These are phyloP conservation scores for Hypoxylon sp. DNA, from an alignment of 2,329 filamentous ascomycete species.

Conservation along the genomic window DNA sequence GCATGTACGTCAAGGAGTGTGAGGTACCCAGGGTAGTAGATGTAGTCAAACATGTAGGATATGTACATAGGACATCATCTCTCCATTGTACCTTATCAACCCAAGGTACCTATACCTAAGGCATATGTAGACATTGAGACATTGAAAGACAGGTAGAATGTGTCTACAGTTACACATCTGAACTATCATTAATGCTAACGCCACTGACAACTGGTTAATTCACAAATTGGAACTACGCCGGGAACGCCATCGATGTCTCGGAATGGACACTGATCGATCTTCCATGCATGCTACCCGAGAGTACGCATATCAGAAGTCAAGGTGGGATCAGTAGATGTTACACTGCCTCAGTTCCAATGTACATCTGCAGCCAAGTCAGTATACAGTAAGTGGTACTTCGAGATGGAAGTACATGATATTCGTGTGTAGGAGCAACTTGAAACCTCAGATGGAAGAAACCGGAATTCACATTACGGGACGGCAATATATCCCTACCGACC, in stretches of 20 bases:
- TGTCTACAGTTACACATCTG: not conserved
- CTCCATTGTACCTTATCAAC: not conserved
- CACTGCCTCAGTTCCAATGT: conserved; percentile 25
- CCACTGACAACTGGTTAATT: conserved; percentile 20
- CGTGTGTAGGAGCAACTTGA: conserved; percentile 28
- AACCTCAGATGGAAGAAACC: conserved; percentile 37
- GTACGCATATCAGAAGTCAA: conserved; percentile 24
- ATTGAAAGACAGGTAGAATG: not conserved
- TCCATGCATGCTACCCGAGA: conserved; percentile 32
- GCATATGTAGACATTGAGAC: not conserved
- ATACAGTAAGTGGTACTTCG: conserved; percentile 27
- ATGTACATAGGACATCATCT: conserved; percentile 14
- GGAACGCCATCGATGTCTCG: conserved; percentile 13
- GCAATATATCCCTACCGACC: conserved; percentile 33
- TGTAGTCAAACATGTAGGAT: conserved; percentile 18
- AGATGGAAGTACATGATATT: conserved; percentile 26
- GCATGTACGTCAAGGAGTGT: not conserved
- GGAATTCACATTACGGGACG: conserved; percentile 33
- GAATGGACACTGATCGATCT: conserved; percentile 37
- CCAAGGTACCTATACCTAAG: not conserved
- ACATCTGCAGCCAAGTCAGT: too few relatives aligned
- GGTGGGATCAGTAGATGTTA: conserved; percentile 32
- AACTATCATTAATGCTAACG: conserved; percentile 6
- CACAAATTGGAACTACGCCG: conserved; percentile 20
- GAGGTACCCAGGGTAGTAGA: not conserved